These are phyloP conservation scores for Hypsizygus marmoreus DNA, from an alignment of 768 basidiomycete genomes.

Conservation along the genomic window DNA sequence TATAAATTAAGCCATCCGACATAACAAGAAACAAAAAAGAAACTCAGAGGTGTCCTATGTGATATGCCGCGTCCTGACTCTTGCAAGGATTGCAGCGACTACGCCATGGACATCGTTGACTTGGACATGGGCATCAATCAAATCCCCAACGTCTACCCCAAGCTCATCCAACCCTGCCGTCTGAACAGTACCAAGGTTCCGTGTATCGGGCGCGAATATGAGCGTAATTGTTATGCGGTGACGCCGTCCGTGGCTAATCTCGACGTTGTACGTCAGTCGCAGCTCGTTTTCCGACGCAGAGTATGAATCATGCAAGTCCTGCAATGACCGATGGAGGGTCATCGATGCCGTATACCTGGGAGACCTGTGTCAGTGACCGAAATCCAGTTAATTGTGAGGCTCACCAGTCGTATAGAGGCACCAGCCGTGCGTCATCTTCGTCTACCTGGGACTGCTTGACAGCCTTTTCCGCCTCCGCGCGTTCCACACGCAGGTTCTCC, in stretches of 20 bases:
- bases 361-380: not conserved
- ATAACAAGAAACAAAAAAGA: not conserved
- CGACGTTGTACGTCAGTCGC: slow-evolving; percentile 63
- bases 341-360: slow-evolving; percentile 73
- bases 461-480: slow-evolving; percentile 71
- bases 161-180: slow-evolving; percentile 51
- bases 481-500: slow-evolving; percentile 58
- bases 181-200: slow-evolving; percentile 61
- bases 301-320: slow-evolving; percentile 59
- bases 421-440: slow-evolving; percentile 64
- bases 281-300: slow-evolving; percentile 77
- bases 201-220: slow-evolving; percentile 71
- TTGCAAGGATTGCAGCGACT: slow-evolving; percentile 58
- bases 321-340: slow-evolving; percentile 60
- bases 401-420: slow-evolving; percentile 72
- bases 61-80: slow-evolving; percentile 31
- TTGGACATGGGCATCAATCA: slow-evolving; percentile 63
- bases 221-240: slow-evolving; percentile 52
- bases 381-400: slow-evolving; percentile 18
- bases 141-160: slow-evolving; percentile 57
- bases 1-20: too few species aligned
- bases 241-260: slow-evolving; percentile 26
- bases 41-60: not conserved
- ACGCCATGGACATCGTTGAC: slow-evolving; percentile 67
- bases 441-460: slow-evolving; percentile 58